Conservation (phyloP, 805 yeast species). For the Lipomyces japonicus region DNA sequence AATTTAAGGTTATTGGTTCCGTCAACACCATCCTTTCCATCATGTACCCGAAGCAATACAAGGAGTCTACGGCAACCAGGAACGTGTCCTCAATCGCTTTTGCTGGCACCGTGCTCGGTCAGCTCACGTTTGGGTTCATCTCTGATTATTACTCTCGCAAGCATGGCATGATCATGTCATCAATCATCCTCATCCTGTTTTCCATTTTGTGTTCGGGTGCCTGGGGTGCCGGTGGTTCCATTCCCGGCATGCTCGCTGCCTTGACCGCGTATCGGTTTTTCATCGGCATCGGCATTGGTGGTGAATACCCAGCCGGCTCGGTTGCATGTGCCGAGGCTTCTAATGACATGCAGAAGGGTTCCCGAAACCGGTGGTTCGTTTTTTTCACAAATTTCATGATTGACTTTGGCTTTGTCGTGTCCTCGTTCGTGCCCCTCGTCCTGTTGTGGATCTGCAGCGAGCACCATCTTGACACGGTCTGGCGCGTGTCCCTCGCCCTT, state of each 20-base stretch:
- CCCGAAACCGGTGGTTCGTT: slow-evolving; percentile 81
- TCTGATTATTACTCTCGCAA: slow-evolving; percentile 81
- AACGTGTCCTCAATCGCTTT: slow-evolving; percentile 86
- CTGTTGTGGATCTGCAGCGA: slow-evolving; percentile 78
- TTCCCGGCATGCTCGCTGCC: slow-evolving; percentile 77
- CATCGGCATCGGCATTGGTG: slow-evolving; percentile 89
- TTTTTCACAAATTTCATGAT: slow-evolving; percentile 89
- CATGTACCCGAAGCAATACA: slow-evolving; percentile 63
- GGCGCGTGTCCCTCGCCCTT: slow-evolving; percentile 87
- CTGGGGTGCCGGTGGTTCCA: slow-evolving; percentile 73
- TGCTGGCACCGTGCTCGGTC: slow-evolving; percentile 89
- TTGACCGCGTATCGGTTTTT: slow-evolving; percentile 81
- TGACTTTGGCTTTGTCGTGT: slow-evolving; percentile 77
- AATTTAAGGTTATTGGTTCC: slow-evolving; percentile 57
- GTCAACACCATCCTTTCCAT: slow-evolving; percentile 65
- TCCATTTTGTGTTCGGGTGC: slow-evolving; percentile 77
- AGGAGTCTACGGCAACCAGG: slow-evolving; percentile 63
- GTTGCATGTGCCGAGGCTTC: slow-evolving; percentile 93
- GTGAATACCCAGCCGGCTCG: slow-evolving; percentile 91
- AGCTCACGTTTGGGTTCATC: slow-evolving; percentile 71
- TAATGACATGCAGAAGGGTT: slow-evolving; percentile 69
- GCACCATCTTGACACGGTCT: slow-evolving; percentile 70
- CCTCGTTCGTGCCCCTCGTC: slow-evolving; percentile 83
- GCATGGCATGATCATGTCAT: slow-evolving; percentile 76
- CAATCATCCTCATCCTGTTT: slow-evolving; percentile 68